Percentiles rank a stretch among this genome's conserved stretches.
These are phyloP conservation scores for Xylariaceae sp. DNA, from an alignment of 2,329 filamentous ascomycete genomes.

Conservation along the genomic window DNA sequence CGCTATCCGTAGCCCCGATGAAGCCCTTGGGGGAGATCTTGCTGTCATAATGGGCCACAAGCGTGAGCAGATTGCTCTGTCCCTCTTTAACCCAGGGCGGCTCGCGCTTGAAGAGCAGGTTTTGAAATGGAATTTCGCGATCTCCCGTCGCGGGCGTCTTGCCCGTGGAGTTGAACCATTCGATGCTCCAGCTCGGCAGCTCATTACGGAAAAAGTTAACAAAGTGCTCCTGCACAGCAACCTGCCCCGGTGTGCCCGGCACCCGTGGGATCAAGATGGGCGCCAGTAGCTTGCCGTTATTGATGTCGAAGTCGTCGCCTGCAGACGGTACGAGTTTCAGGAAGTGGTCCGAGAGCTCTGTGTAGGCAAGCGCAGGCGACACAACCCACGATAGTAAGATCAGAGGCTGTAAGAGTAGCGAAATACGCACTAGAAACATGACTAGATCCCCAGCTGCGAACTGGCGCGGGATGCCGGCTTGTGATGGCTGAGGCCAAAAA, in stretches of 20 bases:
- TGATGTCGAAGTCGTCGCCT: slow-evolving; percentile 73
- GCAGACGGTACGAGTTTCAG: slow-evolving; percentile 68
- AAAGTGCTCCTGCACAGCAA: slow-evolving; percentile 73
- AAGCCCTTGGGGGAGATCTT: slow-evolving; percentile 76
- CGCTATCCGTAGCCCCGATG: slow-evolving; percentile 84
- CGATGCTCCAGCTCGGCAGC: slow-evolving; percentile 73
- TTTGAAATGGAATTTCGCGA: slow-evolving; percentile 73
- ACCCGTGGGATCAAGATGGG: slow-evolving; percentile 79
- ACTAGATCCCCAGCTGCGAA: slow-evolving; percentile 13
- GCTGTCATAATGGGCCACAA: slow-evolving; percentile 86
- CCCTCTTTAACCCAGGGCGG: slow-evolving; percentile 77
- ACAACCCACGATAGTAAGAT: slow-evolving; percentile 37
- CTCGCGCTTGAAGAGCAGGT: slow-evolving; percentile 78
- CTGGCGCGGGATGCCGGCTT: slow-evolving; percentile 15
- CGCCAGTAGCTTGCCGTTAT: slow-evolving; percentile 72
- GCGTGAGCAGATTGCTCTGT: slow-evolving; percentile 73
- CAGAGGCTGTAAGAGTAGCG: slow-evolving; percentile 36
- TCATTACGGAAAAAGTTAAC: slow-evolving; percentile 70
- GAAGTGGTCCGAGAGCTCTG: slow-evolving; percentile 67
- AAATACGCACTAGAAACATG: slow-evolving; percentile 22
- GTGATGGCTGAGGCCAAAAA: slow-evolving; percentile 8
- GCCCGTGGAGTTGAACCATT: slow-evolving; percentile 77
- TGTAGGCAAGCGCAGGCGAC: slow-evolving; percentile 43
- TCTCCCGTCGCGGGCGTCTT: slow-evolving; percentile 70
- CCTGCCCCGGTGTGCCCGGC: slow-evolving; percentile 73